Base-by-base conservation (phyloP, 169 alveolate genomes). In the Plasmodium vivax region DNA sequence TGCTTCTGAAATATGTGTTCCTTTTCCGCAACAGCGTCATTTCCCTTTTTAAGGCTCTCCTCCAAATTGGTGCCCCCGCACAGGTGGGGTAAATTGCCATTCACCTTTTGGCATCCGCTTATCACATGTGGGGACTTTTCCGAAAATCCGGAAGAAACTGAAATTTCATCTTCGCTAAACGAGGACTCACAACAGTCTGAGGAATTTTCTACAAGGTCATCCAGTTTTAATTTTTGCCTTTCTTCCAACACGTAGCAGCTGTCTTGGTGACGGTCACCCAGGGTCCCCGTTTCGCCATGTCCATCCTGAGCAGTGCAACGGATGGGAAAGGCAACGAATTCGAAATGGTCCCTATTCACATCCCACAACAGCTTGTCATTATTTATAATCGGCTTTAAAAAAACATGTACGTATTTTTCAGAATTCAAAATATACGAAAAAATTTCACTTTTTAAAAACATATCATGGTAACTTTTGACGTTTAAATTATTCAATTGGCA, bases 351-450 rank as follows among this genome's bases (percentile, higher is more conserved):
- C 0, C 2, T 23, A 51, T 91, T 82, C 19, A 91, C 84, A 91
- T 91, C 95, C 95, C 95, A 91, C 36, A 91, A 82, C 75, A 91
- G 82, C 82, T 73, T 91, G 56, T 91, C 95, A 82, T 91, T 91
- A 68, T 82, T 82, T 68, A 91, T 82, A 71, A 82, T 56, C 27
- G 95, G 80, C 77, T 91, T 91, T 81, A 91, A 91, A 91, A 91
- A 91, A 81, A 71, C 47, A 45, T 82, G 74, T 81, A 91, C 34
- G 77, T 82, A 82, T 91, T 82, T 81, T 82, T 91, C 92, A 30
- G 36, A 68, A 81, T 91, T 72, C 34, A 45, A 43, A 56, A 88
- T 79, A 12, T 16, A 62, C 10, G 83, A 34, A 73, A 36, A 68
- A 91, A 82, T 82, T 43, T 91, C 92, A 81, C 38, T 72, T 91